Evolutionary conservation across 2,329 filamentous ascomycete species (phyloP).

Genomic region (Fusarium miscanthi): DNA sequence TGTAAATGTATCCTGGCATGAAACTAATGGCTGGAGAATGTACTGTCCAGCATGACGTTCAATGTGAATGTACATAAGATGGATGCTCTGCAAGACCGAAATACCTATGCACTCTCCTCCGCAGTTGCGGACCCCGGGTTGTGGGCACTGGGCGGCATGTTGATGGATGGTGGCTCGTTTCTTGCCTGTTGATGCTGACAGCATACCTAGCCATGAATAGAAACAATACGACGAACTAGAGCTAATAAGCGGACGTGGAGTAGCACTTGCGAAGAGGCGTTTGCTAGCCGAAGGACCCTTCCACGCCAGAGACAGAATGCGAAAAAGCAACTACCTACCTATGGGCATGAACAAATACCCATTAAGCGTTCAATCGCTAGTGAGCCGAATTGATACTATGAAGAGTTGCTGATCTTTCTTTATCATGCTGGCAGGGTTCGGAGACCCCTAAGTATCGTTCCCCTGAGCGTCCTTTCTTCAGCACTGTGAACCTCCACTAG

Average conservation of each 20-base stretch:
- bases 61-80: constrained; percentile 5
- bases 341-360: neutral
- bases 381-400: neutral
- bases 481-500: constrained; percentile 30
- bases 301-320: neutral
- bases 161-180: constrained; percentile 9
- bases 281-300: constrained; percentile 19
- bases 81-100: neutral
- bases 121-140: constrained; percentile 8
- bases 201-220: constrained; percentile 33
- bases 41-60: constrained; percentile 5
- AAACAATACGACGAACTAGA: constrained; percentile 23
- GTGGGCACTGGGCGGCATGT: constrained; percentile 10
- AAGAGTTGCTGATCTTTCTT: constrained; percentile 31
- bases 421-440: constrained; percentile 13
- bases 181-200: constrained; percentile 3
- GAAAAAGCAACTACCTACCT: neutral
- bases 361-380: neutral
- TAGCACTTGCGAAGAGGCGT: neutral
- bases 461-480: constrained; percentile 11
- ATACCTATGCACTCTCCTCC: constrained; percentile 10
- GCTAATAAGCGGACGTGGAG: constrained; percentile 13
- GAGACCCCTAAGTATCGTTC: neutral
- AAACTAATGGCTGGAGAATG: constrained; percentile 8
- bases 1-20: constrained; percentile 13